Evolutionary conservation across 2,329 filamentous ascomycete genomes (phyloP).

Genomic region (Epichloe hybrida): DNA sequence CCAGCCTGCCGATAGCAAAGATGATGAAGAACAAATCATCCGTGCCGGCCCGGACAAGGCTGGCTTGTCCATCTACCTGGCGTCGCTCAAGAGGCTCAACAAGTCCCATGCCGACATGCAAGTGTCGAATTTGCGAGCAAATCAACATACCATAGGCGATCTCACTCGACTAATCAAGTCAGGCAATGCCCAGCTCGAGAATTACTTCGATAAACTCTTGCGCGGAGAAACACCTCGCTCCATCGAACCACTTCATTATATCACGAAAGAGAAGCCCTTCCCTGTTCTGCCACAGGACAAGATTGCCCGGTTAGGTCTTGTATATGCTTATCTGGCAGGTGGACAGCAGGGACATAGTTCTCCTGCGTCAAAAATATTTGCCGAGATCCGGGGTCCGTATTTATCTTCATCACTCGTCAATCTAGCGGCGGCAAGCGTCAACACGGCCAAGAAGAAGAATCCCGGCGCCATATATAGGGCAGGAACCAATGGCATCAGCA

Average conservation of each 20-base stretch:
- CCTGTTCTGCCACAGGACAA: conserved; percentile 67
- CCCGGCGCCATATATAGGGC: conserved; percentile 73
- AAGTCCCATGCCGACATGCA: conserved; percentile 75
- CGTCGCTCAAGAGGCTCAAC: conserved; percentile 77
- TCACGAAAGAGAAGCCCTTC: conserved; percentile 80
- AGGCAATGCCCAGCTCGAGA: conserved; percentile 73
- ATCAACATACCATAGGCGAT: conserved; percentile 77
- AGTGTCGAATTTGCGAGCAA: conserved; percentile 80
- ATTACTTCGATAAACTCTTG: conserved; percentile 66
- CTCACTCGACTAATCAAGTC: conserved; percentile 63
- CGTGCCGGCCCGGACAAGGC: conserved; percentile 72
- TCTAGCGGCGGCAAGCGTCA: conserved; percentile 72
- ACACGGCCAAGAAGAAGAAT: conserved; percentile 69
- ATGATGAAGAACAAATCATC: conserved; percentile 83
- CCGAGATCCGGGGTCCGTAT: conserved; percentile 76
- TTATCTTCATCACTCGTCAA: conserved; percentile 73
- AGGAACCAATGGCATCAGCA: conserved; percentile 82
- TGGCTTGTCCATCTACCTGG: conserved; percentile 73
- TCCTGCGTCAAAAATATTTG: conserved; percentile 68
- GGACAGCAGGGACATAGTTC: conserved; percentile 47
- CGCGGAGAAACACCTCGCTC: conserved; percentile 61
- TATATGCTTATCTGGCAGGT: conserved; percentile 64
- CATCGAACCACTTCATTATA: conserved; percentile 80
- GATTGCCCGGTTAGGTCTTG: conserved; percentile 60
- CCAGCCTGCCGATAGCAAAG: conserved; percentile 85